A percentile compares a stretch with the other conserved stretches of the same genome.
phyloP scores from a whole-genome alignment of 139 green algal species.

The Asterochloris erici region DNA sequence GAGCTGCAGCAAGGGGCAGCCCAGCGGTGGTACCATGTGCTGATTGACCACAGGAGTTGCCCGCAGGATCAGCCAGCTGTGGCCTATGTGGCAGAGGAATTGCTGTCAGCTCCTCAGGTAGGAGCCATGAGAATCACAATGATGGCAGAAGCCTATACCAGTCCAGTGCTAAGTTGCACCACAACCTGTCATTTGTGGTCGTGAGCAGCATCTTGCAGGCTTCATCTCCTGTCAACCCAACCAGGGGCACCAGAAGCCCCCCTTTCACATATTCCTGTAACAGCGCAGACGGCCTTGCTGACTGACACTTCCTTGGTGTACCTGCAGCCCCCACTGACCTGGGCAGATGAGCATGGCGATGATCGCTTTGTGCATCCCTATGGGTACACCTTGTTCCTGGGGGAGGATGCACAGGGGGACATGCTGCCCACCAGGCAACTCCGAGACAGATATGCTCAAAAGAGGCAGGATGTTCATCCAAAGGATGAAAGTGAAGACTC shows the following conservation, averaged over 20 bases:
- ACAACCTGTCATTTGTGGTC: no score
- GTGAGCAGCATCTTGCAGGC: no score
- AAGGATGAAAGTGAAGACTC: not conserved
- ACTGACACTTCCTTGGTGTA: not conserved
- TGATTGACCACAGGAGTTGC: slow-evolving; percentile 79
- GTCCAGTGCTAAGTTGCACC: not conserved
- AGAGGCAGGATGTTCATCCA: slow-evolving; percentile 46
- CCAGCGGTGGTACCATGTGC: slow-evolving; percentile 54
- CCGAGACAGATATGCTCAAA: slow-evolving; percentile 61
- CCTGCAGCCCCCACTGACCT: slow-evolving; percentile 16
- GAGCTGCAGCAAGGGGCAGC: slow-evolving; percentile 19
- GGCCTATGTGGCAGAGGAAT: slow-evolving; percentile 73
- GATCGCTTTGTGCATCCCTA: slow-evolving; percentile 67
- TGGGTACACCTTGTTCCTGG: slow-evolving; percentile 75
- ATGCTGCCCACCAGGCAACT: slow-evolving; percentile 67
- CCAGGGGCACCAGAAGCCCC: no score
- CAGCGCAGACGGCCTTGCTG: no score
- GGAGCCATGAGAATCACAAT: not conserved
- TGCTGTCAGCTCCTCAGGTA: slow-evolving; percentile 48
- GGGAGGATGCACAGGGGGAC: slow-evolving; percentile 70
- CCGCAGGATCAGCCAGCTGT: slow-evolving; percentile 52
- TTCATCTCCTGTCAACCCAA: no score
- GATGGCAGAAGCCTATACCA: not conserved
- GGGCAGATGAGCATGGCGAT: slow-evolving; percentile 35
- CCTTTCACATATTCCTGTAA: no score